A percentile compares a stretch with the other conserved stretches of the same genome.
phyloP scores from a whole-genome alignment of 495 filamentous ascomycete species.

The Aspergillus wentii region DNA sequence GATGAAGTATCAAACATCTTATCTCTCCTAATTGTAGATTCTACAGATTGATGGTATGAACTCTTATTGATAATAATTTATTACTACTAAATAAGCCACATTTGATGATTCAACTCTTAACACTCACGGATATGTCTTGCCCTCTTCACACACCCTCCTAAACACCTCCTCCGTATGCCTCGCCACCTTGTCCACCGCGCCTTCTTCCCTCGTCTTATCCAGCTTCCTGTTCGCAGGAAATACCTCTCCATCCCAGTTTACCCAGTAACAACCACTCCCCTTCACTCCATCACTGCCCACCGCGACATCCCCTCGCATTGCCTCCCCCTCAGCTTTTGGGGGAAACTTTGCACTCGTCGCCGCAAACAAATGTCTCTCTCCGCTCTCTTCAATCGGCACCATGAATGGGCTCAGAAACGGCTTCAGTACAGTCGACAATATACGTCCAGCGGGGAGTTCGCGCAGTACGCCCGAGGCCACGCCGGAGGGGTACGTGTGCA shows the following conservation, averaged over 20 bases:
- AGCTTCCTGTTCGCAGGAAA: slow-evolving; percentile 9
- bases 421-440: too few species aligned
- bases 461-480: too few species aligned
- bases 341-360: slow-evolving; percentile 37
- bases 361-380: slow-evolving; percentile 39
- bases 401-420: too few species aligned
- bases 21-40: too few species aligned
- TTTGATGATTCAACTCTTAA: too few species aligned
- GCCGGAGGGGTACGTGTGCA: too few species aligned
- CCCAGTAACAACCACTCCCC: slow-evolving; percentile 14
- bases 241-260: slow-evolving; percentile 11
- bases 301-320: background rate
- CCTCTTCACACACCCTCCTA: slow-evolving; percentile 8
- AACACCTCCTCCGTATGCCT: slow-evolving; percentile 16
- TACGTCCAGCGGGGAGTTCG: too few species aligned
- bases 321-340: slow-evolving; percentile 3
- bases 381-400: slow-evolving; percentile 35
- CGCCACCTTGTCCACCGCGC: slow-evolving; percentile 12
- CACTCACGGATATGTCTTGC: slow-evolving; percentile 3
- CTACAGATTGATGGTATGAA: too few species aligned
- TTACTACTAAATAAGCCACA: too few species aligned
- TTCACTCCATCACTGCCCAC: slow-evolving; percentile 8
- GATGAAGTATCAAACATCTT: too few species aligned
- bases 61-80: too few species aligned
- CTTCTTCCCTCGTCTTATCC: slow-evolving; percentile 1